Base-by-base conservation (phyloP, 73 alveolate genomes). In the Stentor roeselii region DNA sequence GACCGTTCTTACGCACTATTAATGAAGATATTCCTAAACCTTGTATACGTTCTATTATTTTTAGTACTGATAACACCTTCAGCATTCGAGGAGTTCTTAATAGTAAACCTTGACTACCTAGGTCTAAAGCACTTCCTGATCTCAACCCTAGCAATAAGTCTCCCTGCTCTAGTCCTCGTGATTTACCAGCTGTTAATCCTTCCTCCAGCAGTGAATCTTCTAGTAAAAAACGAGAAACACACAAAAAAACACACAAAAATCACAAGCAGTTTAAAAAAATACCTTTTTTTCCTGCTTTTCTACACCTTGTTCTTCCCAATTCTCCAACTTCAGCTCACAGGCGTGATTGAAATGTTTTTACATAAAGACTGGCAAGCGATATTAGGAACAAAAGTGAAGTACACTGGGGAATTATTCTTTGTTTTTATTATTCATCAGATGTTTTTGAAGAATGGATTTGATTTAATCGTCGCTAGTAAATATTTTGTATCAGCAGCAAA, bases 391-490 rank as follows among this genome's bases (percentile, higher is more conserved):
- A 40, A 21, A 1, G 37, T 34, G 27, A 67, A 15, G 11, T 21
- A 67, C 27, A 30, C 80, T 0, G 80, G 50, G 37, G 80, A 21
- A 67, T 67, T 67, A 27, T 67, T 67, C 41, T 27, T 40, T 30
- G 37, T 67, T 30, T 67, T 67, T 67, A n/a, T 67, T 0, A 67
- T 67, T 21, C n/a, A 67, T 32, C 80, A 67, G 34, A 40, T 40
- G 21, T 67, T 67, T 67, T 40, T 67, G 42, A 32, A 21, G 11
- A 67, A 67, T 67, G 80, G 80, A 21, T 67, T n/a, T n/a, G 80
- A 67, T 67, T 67, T 67, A 67, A n/a, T 67, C 27, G 41, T 21
- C 1, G 41, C 80, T 1, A 30, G 15, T 30, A 67, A 21, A 67
- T 21, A 21, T 67, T 27, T 67, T 11, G 37, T n/a, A n/a, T 21